Evolutionary conservation across 2,329 filamentous ascomycete species (phyloP).

Genomic region (Daldinia eschscholtzii): DNA sequence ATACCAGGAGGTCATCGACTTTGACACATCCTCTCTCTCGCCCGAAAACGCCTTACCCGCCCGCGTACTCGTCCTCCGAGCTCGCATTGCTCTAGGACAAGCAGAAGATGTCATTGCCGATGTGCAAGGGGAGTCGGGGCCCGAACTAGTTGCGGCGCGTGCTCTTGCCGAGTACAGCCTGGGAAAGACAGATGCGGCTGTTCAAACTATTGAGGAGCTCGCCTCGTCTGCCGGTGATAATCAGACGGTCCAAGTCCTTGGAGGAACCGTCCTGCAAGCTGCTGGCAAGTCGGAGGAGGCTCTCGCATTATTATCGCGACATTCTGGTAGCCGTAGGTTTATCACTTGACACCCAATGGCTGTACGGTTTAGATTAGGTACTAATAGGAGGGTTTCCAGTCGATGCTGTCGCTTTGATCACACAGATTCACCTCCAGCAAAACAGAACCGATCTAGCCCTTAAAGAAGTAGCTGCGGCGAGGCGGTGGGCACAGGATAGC

Average conservation of each 20-base stretch:
- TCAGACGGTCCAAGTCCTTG: slow-evolving; percentile 81
- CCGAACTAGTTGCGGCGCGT: slow-evolving; percentile 81
- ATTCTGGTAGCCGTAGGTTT: slow-evolving; percentile 84
- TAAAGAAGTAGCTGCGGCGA: slow-evolving; percentile 88
- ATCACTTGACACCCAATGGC: neutral
- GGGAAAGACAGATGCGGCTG: slow-evolving; percentile 72
- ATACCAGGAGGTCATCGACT: slow-evolving; percentile 87
- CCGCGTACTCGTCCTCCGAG: slow-evolving; percentile 82
- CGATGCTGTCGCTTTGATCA: slow-evolving; percentile 84
- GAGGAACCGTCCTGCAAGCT: slow-evolving; percentile 84
- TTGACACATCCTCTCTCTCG: slow-evolving; percentile 84
- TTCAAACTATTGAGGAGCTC: slow-evolving; percentile 74
- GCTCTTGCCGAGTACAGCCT: slow-evolving; percentile 77
- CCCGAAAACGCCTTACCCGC: slow-evolving; percentile 81
- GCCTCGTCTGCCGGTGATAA: slow-evolving; percentile 78
- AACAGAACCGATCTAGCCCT: slow-evolving; percentile 91
- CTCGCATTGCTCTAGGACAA: slow-evolving; percentile 85
- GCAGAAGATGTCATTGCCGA: slow-evolving; percentile 78
- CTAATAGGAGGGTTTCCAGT: slow-evolving; percentile 59
- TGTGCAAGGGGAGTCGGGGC: slow-evolving; percentile 72
- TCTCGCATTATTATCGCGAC: slow-evolving; percentile 80
- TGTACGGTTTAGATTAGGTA: slow-evolving; percentile 17
- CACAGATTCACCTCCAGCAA: slow-evolving; percentile 92
- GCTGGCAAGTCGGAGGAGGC: slow-evolving; percentile 89
- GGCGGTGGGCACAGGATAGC: slow-evolving; percentile 95